phyloP scores from a whole-genome alignment of 257 asterid genomes.

The Solanum chmielewskii region DNA sequence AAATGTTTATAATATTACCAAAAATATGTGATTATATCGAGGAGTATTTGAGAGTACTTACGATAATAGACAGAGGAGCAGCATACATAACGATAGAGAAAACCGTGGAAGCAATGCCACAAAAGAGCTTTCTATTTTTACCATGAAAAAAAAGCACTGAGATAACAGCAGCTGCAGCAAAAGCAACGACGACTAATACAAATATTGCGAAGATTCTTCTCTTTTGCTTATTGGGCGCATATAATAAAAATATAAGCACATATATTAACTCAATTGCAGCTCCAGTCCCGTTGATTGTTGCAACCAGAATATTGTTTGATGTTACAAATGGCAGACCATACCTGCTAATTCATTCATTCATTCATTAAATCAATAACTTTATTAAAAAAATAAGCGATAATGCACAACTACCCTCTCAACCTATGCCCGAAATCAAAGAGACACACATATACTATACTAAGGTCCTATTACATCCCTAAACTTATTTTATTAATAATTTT shows the following conservation, averaged over 20 bases:
- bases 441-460: no score
- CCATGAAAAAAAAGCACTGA: slow-evolving; percentile 59
- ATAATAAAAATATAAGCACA: slow-evolving; percentile 35
- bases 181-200: slow-evolving; percentile 21
- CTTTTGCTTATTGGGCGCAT: slow-evolving; percentile 52
- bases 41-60: background rate
- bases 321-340: slow-evolving; percentile 83
- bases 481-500: no score
- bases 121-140: slow-evolving; percentile 36
- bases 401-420: no score
- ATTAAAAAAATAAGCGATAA: background rate
- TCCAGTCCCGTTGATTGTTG: slow-evolving; percentile 59
- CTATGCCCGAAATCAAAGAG: no score
- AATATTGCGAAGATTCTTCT: slow-evolving; percentile 35
- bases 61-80: slow-evolving; percentile 66
- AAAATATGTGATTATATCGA: no score
- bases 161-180: slow-evolving; percentile 31
- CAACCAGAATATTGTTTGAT: slow-evolving; percentile 51
- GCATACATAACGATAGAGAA: slow-evolving; percentile 81
- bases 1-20: no score
- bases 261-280: slow-evolving; percentile 46
- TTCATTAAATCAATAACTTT: background rate
- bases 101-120: slow-evolving; percentile 54
- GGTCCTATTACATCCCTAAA: no score
- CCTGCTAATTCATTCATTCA: slow-evolving; percentile 24